phyloP scores from a whole-genome alignment of 352 stramenopile genomes.

The Pythium guiyangense region DNA sequence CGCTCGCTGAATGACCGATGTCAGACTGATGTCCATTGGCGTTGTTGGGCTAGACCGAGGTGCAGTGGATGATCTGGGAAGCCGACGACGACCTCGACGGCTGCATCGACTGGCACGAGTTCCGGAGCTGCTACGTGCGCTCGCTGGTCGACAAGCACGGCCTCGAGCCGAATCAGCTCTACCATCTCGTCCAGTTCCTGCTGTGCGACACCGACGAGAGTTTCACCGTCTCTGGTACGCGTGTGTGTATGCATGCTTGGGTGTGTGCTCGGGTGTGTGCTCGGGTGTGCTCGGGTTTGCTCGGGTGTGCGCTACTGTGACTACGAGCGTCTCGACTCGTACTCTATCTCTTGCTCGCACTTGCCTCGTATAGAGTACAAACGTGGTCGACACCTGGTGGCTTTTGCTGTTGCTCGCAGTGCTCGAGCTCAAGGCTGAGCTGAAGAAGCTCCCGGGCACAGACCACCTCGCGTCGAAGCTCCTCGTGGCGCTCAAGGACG shows the following conservation, averaged over 20 bases:
- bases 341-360: neutral
- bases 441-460: slow-evolving; percentile 38
- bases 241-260: neutral
- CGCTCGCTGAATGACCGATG: too few relatives aligned
- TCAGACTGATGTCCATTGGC: neutral
- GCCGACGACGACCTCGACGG: slow-evolving; percentile 95
- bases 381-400: neutral
- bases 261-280: too few relatives aligned
- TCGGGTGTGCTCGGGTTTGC: too few relatives aligned
- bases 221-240: slow-evolving; percentile 82
- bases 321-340: neutral
- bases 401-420: slow-evolving; percentile 7
- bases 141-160: slow-evolving; percentile 89
- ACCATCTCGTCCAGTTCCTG: slow-evolving; percentile 94
- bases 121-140: slow-evolving; percentile 89
- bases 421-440: slow-evolving; percentile 39
- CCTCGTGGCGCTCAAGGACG: slow-evolving; percentile 27
- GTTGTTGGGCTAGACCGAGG: slow-evolving; percentile 53
- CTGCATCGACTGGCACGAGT: slow-evolving; percentile 90
- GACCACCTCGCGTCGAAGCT: slow-evolving; percentile 36
- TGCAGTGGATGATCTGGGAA: slow-evolving; percentile 97
- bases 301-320: too few relatives aligned
- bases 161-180: slow-evolving; percentile 92
- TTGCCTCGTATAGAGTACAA: neutral
- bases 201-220: slow-evolving; percentile 91